Evolutionary conservation across 2,329 filamentous ascomycete genomes (phyloP).

Genomic region (Phyllosticta citribraziliensis): DNA sequence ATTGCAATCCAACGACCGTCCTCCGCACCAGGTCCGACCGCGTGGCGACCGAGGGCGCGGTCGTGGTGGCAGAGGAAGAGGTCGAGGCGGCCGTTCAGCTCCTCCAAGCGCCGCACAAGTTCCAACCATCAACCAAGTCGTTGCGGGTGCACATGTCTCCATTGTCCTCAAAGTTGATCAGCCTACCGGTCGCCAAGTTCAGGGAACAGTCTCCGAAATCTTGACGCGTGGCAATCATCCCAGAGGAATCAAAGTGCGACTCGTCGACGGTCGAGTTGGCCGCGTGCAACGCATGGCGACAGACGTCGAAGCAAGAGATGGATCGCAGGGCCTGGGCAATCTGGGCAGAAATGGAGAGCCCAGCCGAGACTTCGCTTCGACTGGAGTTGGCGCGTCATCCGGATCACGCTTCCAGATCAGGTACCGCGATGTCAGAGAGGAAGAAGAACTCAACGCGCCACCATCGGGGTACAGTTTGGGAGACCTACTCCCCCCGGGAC

Average conservation of each 20-base stretch:
- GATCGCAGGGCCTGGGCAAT: slow-evolving; percentile 14
- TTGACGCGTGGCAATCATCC: slow-evolving; percentile 67
- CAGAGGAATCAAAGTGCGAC: slow-evolving; percentile 67
- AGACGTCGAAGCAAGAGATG: slow-evolving; percentile 18
- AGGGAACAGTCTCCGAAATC: slow-evolving; percentile 55
- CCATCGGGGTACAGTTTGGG: slow-evolving; percentile 7
- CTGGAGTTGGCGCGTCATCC: not conserved
- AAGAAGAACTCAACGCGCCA: slow-evolving; percentile 3
- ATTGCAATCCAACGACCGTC: not conserved
- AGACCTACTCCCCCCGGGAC: slow-evolving; percentile 3
- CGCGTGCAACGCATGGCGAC: slow-evolving; percentile 56
- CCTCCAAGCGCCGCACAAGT: slow-evolving; percentile 11
- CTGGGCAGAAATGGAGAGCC: slow-evolving; percentile 21
- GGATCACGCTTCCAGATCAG: slow-evolving; percentile 7
- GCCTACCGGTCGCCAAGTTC: slow-evolving; percentile 60
- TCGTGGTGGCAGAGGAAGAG: slow-evolving; percentile 1
- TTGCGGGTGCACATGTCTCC: slow-evolving; percentile 54
- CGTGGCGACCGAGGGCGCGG: slow-evolving; percentile 1
- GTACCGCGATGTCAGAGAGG: slow-evolving; percentile 9
- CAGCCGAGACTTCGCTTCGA: not conserved
- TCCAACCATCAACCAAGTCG: slow-evolving; percentile 36
- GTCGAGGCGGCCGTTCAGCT: not conserved
- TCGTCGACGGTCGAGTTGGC: slow-evolving; percentile 62
- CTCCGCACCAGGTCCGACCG: not conserved
- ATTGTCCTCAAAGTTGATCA: slow-evolving; percentile 72